phyloP scores from a whole-genome alignment of 768 basidiomycete genomes.

The Hypholoma sublateritium region DNA sequence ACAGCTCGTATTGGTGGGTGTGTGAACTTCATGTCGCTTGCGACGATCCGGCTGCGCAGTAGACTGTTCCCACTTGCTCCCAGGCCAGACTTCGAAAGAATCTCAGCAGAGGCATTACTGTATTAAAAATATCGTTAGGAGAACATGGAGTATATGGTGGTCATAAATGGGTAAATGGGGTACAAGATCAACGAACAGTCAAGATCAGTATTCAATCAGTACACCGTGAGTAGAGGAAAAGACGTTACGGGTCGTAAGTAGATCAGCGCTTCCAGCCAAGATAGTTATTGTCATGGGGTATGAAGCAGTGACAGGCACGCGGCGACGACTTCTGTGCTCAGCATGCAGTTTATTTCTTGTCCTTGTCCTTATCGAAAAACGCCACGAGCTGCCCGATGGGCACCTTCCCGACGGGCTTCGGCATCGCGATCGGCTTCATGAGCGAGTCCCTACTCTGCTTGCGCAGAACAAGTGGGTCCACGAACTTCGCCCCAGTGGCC shows the following conservation, averaged over 20 bases:
- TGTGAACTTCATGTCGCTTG: too few species aligned
- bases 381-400: constrained; percentile 78
- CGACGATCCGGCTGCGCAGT: too few species aligned
- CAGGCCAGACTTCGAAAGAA: too few species aligned
- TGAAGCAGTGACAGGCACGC: neutral
- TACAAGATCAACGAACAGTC: neutral
- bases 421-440: constrained; percentile 35
- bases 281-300: neutral
- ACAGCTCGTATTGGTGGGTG: too few species aligned
- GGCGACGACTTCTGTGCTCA: neutral
- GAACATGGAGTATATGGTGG: neutral
- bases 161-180: neutral
- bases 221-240: neutral
- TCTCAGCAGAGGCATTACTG: neutral
- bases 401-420: constrained; percentile 56
- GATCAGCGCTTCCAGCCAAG: neutral
- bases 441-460: constrained; percentile 47
- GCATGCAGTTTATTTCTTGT: constrained; percentile 2
- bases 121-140: neutral
- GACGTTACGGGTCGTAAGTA: neutral
- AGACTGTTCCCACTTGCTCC: too few species aligned
- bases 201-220: neutral
- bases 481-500: constrained; percentile 48
- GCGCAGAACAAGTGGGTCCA: constrained; percentile 74
- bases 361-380: constrained; percentile 70